phyloP scores from a whole-genome alignment of 768 basidiomycete species.

The Fistulinella prunicolor region DNA sequence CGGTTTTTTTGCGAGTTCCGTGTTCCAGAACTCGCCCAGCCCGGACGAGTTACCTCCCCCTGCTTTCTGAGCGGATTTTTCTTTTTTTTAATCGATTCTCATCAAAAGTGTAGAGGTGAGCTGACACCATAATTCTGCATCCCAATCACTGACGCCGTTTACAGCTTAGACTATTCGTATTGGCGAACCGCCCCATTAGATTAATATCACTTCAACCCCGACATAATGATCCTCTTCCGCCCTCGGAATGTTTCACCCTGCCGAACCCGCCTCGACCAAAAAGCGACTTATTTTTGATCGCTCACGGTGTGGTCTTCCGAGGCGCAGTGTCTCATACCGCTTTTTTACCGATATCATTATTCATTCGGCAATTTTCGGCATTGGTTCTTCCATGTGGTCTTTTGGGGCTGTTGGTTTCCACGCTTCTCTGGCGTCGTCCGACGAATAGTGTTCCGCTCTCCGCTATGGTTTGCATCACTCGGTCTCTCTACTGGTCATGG shows the following conservation, averaged over 20 bases:
- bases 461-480: conserved; percentile 27
- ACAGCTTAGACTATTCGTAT: conserved; percentile 39
- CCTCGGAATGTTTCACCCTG: conserved; percentile 29
- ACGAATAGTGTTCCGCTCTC: conserved; percentile 31
- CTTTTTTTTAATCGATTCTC: conserved; percentile 15
- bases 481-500: conserved; percentile 35
- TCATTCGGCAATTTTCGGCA: conserved; percentile 38
- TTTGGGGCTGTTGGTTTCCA: conserved; percentile 33
- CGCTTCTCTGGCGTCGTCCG: conserved; percentile 22
- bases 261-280: conserved; percentile 7
- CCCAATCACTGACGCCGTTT: not conserved
- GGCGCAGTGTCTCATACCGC: conserved; percentile 26
- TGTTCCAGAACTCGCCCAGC: conserved; percentile 84
- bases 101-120: conserved; percentile 42
- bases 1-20: conserved; percentile 73
- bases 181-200: conserved; percentile 35
- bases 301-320: conserved; percentile 18
- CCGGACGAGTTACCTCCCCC: conserved; percentile 78
- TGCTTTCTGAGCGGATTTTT: conserved; percentile 47
- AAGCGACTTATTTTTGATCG: conserved; percentile 4
- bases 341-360: conserved; percentile 41
- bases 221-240: conserved; percentile 27
- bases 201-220: conserved; percentile 33
- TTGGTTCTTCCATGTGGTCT: no score
- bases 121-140: not conserved